Evolutionary conservation across 2,329 filamentous ascomycete species (phyloP).

Genomic region (Pseudocercospora musae): DNA sequence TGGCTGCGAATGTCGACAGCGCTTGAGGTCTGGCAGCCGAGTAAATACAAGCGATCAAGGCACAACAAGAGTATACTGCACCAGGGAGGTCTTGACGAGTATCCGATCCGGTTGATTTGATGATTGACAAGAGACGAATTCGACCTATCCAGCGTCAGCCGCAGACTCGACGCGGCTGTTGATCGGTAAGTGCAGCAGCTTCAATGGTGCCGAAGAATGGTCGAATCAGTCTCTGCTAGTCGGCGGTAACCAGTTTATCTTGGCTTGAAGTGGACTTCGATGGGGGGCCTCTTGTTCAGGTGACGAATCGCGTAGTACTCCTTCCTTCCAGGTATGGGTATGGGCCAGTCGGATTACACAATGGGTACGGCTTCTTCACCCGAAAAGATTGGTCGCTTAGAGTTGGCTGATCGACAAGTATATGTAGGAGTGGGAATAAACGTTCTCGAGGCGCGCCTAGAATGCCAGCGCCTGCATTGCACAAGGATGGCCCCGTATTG

Average conservation of each 20-base stretch:
- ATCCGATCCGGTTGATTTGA: not conserved
- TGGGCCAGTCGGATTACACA: conserved; percentile 13
- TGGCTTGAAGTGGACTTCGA: conserved; percentile 15
- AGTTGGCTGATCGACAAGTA: conserved; percentile 22
- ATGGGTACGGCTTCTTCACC: conserved; percentile 11
- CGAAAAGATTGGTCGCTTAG: conserved; percentile 21
- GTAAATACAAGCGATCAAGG: not conserved
- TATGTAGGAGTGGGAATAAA: conserved; percentile 19
- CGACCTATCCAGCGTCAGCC: conserved; percentile 5
- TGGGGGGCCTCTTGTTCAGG: conserved; percentile 13
- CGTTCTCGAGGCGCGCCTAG: conserved; percentile 17
- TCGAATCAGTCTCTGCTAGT: conserved; percentile 6
- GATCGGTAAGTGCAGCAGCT: conserved; percentile 11
- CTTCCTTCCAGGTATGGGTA: conserved; percentile 10
- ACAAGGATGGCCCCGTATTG: conserved; percentile 23
- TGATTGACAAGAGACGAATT: not conserved
- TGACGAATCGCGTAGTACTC: conserved; percentile 19
- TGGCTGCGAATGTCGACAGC: not conserved
- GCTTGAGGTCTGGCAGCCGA: not conserved
- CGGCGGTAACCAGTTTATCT: conserved; percentile 6
- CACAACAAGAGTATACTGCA: not conserved
- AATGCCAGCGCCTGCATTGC: conserved; percentile 20
- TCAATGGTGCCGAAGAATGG: conserved; percentile 11
- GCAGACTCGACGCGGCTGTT: conserved; percentile 15
- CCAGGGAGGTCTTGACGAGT: not conserved